Evolutionary conservation across 192 early-diverging fungal species (phyloP).

Genomic region (Hyaloraphidium curvatum): DNA sequence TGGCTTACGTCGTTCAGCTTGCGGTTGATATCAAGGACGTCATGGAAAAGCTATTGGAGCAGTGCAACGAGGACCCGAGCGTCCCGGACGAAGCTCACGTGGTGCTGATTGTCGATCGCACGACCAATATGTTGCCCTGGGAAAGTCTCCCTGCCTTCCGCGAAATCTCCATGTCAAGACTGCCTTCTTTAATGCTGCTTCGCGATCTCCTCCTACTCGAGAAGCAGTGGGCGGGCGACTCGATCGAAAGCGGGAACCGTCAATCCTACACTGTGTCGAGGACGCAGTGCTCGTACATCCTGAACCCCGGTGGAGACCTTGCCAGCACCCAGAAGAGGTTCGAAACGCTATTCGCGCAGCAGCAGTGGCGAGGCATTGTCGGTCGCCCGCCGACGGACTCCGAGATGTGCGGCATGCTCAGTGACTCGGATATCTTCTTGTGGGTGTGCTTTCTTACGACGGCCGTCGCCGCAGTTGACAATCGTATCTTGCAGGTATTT

Average conservation of each 20-base stretch:
- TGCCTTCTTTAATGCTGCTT: conserved; percentile 59
- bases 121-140: conserved; percentile 71
- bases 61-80: not conserved
- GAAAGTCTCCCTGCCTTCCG: conserved; percentile 64
- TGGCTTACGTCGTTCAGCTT: conserved; percentile 4
- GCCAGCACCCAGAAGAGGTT: conserved; percentile 62
- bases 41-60: conserved; percentile 6
- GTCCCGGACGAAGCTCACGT: conserved; percentile 28
- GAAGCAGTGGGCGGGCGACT: not conserved
- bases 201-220: conserved; percentile 14
- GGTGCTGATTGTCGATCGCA: conserved; percentile 70
- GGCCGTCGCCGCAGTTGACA: not conserved
- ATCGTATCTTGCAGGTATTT: conserved; percentile 43
- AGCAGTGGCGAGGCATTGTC: conserved; percentile 51
- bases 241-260: not conserved
- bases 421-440: conserved; percentile 37
- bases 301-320: conserved; percentile 85
- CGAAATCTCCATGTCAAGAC: conserved; percentile 47
- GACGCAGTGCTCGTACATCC: conserved; percentile 47
- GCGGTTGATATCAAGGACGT: conserved; percentile 11
- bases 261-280: conserved; percentile 17
- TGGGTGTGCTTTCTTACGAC: conserved; percentile 19
- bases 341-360: conserved; percentile 21
- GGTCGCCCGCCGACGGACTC: conserved; percentile 42
- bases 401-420: conserved; percentile 38